Percentiles rank a stretch among this genome's conserved stretches.
These are phyloP conservation scores for Cryptococcus amylolentus DNA, from an alignment of 1,284 basidiomycete species.

Conservation along the genomic window DNA sequence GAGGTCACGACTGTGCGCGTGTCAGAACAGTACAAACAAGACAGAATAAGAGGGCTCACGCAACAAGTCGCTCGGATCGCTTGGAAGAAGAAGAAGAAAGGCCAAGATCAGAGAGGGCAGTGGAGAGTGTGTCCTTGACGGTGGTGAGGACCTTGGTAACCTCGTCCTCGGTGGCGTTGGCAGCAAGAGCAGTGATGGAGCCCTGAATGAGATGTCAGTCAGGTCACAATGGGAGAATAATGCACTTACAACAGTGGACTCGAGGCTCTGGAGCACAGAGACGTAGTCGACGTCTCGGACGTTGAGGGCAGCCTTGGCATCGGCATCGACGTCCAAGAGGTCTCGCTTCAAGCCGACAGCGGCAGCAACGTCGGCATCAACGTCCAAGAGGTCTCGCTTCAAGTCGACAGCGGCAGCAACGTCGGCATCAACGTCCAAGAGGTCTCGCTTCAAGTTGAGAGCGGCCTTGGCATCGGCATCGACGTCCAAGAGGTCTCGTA, in stretches of 20 bases:
- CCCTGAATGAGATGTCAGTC: neutral
- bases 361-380: neutral
- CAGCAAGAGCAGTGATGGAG: neutral
- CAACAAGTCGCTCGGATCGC: neutral
- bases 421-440: neutral
- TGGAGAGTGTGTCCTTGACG: neutral
- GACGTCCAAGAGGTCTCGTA: too few species aligned
- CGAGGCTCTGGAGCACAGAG: constrained; percentile 4
- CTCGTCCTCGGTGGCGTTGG: neutral
- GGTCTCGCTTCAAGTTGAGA: neutral
- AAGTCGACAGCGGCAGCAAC: constrained; percentile 1
- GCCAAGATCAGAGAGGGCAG: neutral
- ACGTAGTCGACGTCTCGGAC: constrained; percentile 7
- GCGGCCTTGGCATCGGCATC: neutral
- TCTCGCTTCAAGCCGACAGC: neutral
- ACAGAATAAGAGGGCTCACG: neutral
- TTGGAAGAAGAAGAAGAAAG: neutral
- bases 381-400: neutral
- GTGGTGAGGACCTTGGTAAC: neutral
- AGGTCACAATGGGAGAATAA: neutral
- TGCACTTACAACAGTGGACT: constrained; percentile 9
- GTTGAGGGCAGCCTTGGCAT: neutral
- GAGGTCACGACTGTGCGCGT: neutral
- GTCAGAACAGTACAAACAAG: neutral
- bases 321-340: neutral